Base-by-base conservation (phyloP, 2,329 filamentous ascomycete species). In the Paracoccidioides lutzii region DNA sequence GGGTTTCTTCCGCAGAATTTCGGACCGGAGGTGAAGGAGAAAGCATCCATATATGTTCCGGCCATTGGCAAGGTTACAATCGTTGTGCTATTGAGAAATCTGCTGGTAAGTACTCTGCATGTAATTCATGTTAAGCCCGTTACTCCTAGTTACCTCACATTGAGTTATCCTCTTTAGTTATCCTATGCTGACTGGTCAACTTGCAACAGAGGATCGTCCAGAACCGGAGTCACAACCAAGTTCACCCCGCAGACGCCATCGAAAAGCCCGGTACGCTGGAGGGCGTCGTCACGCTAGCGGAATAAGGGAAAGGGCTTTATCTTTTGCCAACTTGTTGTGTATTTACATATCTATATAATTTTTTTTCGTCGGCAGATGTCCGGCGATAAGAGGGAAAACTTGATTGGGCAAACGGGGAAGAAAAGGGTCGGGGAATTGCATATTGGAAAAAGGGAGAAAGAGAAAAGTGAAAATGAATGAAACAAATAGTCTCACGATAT, bases 41-140 rank as follows among this genome's bases (percentile, higher is more conserved):
- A 90, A 76, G 93, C 93, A 1, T 90, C 89, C 4, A 95, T 98
- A 65, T 98, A 96, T 65, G 90, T 97, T 15, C 93, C 93, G 1
- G 93, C 91, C 0, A 94, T 96, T 62, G 93, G 93, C 64, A 98
- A 97, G 76, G 91, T 97, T 50, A 98, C 93, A 0, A 97, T 97
- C 68, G 88, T 91, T 14, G 84, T 96, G 38, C 74, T 98, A 57
- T 75, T 97, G 65, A 79, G 93, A 56, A 98, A 98, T 67, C 74
- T 97, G 40, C 78, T 97, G 67, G 88, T 93, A 74, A 74, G 85
- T 80, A 12, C 7, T 10, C 12, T 15, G 10, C 7, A 10, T n/a
- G n/a, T n/a, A n/a, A n/a, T n/a, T n/a, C n/a, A n/a, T n/a, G n/a
- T n/a, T n/a, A n/a, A 41, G 3, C 28, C 43, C 4, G 15, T 38